These are phyloP conservation scores for Naganishia antarctica DNA, from an alignment of 768 basidiomycete species.

Conservation along the genomic window DNA sequence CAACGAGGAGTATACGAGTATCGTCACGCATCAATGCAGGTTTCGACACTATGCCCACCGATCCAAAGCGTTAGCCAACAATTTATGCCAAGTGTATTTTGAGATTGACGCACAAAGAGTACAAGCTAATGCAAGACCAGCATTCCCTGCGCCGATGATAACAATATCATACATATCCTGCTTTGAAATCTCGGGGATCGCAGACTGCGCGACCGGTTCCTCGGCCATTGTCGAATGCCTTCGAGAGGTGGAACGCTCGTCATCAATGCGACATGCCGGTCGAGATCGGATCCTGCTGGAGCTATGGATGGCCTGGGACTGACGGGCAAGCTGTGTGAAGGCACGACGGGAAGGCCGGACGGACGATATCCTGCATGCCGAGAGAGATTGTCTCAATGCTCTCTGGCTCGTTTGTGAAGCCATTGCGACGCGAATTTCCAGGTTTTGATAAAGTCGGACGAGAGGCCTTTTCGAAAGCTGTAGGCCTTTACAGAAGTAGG, in stretches of 20 bases:
- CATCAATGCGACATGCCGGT: neutral
- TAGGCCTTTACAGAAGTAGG: too few relatives aligned
- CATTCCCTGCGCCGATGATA: conserved; percentile 91
- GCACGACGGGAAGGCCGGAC: neutral
- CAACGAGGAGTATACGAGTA: conserved; percentile 69
- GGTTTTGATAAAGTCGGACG: neutral
- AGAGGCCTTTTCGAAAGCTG: too few relatives aligned
- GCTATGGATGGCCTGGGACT: neutral
- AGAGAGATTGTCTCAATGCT: conserved; percentile 6
- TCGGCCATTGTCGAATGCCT: neutral
- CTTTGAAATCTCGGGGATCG: neutral
- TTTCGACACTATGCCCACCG: conserved; percentile 62
- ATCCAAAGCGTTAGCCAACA: too few relatives aligned
- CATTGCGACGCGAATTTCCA: neutral
- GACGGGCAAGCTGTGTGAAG: neutral
- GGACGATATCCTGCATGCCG: neutral
- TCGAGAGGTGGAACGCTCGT: neutral
- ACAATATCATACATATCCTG: conserved; percentile 66
- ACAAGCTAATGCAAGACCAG: conserved; percentile 79
- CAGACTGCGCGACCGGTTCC: neutral
- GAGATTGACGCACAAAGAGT: conserved; percentile 63
- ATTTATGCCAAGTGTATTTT: conserved; percentile 10
- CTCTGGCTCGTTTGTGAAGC: neutral
- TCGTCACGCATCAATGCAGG: conserved; percentile 35
- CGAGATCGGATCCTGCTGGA: neutral